These are phyloP conservation scores for Fallopia convolvulus DNA, from an alignment of 148 eudicot species.

Conservation along the genomic window DNA sequence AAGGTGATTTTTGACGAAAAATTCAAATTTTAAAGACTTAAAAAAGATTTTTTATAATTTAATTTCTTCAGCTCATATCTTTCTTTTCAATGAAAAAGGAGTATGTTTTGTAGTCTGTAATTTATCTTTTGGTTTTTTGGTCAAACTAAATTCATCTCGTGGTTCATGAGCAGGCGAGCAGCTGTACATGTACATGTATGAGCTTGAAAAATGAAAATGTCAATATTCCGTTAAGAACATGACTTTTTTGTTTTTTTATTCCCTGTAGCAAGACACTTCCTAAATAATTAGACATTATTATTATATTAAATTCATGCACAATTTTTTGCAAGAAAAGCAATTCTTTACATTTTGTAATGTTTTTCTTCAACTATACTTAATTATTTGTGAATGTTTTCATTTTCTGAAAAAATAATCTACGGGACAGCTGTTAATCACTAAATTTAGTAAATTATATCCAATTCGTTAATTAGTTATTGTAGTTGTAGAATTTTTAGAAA, in stretches of 20 bases:
- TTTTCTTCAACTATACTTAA: neutral
- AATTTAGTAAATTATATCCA: neutral
- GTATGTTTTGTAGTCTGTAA: neutral
- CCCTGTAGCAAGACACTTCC: neutral
- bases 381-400: neutral
- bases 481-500: no score
- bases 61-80: neutral
- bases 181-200: slow-evolving; percentile 2
- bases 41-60: no score
- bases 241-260: neutral
- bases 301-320: neutral
- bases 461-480: no score
- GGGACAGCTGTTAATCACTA: neutral
- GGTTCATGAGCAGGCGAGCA: neutral
- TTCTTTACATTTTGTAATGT: neutral
- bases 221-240: neutral
- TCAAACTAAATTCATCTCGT: neutral
- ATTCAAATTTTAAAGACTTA: no score
- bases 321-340: neutral
- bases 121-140: neutral
- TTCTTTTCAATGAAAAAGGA: no score
- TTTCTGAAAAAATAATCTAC: neutral
- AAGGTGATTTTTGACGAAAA: no score
- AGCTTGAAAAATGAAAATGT: neutral
- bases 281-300: neutral